Conservation (phyloP, 2,329 filamentous ascomycete genomes). For the Beauveria asiatica region DNA sequence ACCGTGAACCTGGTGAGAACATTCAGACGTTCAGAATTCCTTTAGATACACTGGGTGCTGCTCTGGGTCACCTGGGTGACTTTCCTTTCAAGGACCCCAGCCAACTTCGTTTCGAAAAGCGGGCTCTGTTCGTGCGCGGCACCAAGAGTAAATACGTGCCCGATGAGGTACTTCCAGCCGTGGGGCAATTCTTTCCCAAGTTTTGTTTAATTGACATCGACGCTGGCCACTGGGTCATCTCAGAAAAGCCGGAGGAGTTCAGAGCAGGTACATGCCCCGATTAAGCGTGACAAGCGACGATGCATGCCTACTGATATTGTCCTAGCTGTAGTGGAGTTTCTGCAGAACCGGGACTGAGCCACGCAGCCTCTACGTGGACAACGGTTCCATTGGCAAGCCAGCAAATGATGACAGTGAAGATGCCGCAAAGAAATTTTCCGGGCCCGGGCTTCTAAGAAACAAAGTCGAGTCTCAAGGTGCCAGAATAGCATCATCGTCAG, state of each 20-base stretch:
- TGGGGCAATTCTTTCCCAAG: constrained; percentile 73
- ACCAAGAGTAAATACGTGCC: constrained; percentile 71
- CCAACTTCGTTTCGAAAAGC: constrained; percentile 62
- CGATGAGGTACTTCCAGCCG: constrained; percentile 69
- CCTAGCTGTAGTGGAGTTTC: constrained; percentile 55
- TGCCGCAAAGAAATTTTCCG: too few species aligned
- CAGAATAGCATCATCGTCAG: too few species aligned
- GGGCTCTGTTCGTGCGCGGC: constrained; percentile 72
- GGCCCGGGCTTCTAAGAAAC: background rate
- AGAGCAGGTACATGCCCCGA: constrained; percentile 47
- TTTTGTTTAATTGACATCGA: constrained; percentile 69
- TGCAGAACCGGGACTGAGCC: constrained; percentile 39
- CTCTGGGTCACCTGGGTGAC: constrained; percentile 70
- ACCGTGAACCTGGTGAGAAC: constrained; percentile 43
- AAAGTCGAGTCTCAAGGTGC: too few species aligned
- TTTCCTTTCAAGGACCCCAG: constrained; percentile 77
- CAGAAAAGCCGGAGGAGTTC: constrained; percentile 77
- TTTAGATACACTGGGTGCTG: constrained; percentile 56
- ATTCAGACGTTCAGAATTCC: constrained; percentile 72
- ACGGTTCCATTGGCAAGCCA: background rate
- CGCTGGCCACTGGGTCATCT: constrained; percentile 80
- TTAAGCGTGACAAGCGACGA: background rate
- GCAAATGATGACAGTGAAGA: too few species aligned
- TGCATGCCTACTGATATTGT: constrained; percentile 1
- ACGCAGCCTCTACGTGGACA: too few species aligned